Conservation (phyloP, 2,329 filamentous ascomycete species). For the Fusarium graminum region DNA sequence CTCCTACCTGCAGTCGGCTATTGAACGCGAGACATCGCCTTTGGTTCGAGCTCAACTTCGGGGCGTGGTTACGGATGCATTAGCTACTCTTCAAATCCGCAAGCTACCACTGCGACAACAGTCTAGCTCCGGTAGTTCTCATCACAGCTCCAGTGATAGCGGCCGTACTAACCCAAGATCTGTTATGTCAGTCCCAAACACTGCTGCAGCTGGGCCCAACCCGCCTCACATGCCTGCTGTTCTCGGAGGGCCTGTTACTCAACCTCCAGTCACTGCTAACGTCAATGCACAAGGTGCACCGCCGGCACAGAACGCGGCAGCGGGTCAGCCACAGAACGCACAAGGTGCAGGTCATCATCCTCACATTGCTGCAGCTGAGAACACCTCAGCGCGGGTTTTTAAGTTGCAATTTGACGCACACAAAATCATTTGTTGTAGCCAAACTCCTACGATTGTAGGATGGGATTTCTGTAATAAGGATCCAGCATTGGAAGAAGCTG, state of each 20-base stretch:
- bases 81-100: conserved; percentile 61
- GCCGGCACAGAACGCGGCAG: conserved; percentile 33
- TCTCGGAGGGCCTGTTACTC: conserved; percentile 14
- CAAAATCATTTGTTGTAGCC: conserved; percentile 93
- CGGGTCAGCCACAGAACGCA: conserved; percentile 26
- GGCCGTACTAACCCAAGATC: conserved; percentile 21
- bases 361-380: conserved; percentile 61
- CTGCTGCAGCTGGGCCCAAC: conserved; percentile 11
- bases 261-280: conserved; percentile 31
- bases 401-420: conserved; percentile 96
- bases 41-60: conserved; percentile 63
- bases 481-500: conserved; percentile 80
- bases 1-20: conserved; percentile 62
- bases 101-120: conserved; percentile 53
- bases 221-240: not conserved
- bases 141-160: conserved; percentile 15
- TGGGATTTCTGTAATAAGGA: conserved; percentile 98
- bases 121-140: conserved; percentile 19
- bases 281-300: conserved; percentile 41
- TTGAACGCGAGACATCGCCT: conserved; percentile 65
- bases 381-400: conserved; percentile 78
- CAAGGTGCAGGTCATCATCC: conserved; percentile 54
- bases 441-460: conserved; percentile 90
- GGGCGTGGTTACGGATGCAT: conserved; percentile 61
- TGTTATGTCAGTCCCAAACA: conserved; percentile 6